phyloP scores from a whole-genome alignment of 169 alveolate genomes.

The Perkinsus olseni region DNA sequence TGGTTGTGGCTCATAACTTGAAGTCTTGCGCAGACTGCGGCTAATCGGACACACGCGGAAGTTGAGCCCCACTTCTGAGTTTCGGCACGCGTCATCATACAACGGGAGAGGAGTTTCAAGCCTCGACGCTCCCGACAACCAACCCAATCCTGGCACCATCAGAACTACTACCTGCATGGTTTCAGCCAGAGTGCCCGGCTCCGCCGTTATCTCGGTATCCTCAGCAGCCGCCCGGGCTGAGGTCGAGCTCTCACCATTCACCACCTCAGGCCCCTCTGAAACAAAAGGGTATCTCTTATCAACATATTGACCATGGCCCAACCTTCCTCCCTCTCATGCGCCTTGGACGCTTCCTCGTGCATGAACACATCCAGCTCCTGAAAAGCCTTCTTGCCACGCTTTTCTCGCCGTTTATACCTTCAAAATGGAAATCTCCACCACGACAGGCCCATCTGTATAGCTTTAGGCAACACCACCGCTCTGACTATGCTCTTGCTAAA shows the following conservation, averaged over 20 bases:
- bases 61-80: too few relatives aligned
- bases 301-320: background rate
- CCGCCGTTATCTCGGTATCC: background rate
- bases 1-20: too few relatives aligned
- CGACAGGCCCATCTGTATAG: background rate
- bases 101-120: too few relatives aligned
- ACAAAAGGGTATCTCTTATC: background rate
- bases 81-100: too few relatives aligned
- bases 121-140: too few relatives aligned
- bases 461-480: background rate
- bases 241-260: background rate
- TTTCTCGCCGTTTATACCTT: background rate
- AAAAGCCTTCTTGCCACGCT: background rate
- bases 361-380: background rate
- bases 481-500: background rate
- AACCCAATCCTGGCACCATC: too few relatives aligned
- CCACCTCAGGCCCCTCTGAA: background rate
- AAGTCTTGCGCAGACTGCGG: too few relatives aligned
- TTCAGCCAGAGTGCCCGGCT: background rate
- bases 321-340: background rate
- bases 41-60: too few relatives aligned
- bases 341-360: background rate
- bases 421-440: background rate
- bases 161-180: background rate
- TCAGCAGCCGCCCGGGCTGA: background rate